phyloP scores from a whole-genome alignment of 768 basidiomycete genomes.

The Obba rivulosa region DNA sequence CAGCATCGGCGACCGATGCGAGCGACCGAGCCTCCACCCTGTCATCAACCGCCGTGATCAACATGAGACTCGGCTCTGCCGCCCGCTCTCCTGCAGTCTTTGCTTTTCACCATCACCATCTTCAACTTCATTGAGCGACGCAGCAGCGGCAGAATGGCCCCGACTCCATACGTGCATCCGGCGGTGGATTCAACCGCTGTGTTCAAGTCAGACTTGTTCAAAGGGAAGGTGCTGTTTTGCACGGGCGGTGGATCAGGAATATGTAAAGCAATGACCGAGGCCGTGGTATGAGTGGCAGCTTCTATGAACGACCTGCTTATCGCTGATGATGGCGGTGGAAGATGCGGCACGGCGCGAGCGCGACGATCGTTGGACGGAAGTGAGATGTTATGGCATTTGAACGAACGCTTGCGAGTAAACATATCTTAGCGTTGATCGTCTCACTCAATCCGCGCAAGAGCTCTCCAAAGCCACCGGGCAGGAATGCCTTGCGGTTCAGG shows the following conservation, averaged over 20 bases:
- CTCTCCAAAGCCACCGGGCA: constrained; percentile 66
- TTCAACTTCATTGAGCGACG: too few relatives aligned
- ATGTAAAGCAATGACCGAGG: constrained; percentile 82
- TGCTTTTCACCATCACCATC: background rate
- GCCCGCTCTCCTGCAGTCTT: background rate
- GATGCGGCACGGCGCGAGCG: constrained; percentile 82
- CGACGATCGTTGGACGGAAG: constrained; percentile 86
- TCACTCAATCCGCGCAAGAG: constrained; percentile 63
- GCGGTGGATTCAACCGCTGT: constrained; percentile 49
- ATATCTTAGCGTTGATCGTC: constrained; percentile 56
- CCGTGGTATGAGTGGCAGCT: constrained; percentile 50
- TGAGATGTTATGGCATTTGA: constrained; percentile 30
- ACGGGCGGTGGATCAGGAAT: constrained; percentile 94
- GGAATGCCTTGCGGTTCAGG: constrained; percentile 66
- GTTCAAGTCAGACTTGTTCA: constrained; percentile 80
- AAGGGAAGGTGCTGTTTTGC: constrained; percentile 86
- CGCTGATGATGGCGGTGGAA: constrained; percentile 48
- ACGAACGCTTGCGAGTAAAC: background rate
- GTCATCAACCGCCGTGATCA: too few relatives aligned
- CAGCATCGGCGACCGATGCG: too few relatives aligned
- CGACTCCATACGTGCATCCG: constrained; percentile 16
- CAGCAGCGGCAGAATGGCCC: background rate
- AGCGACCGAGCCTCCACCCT: too few relatives aligned
- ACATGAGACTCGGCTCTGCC: too few relatives aligned
- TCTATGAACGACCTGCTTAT: background rate